These are phyloP conservation scores for Blastobotrys robertii DNA, from an alignment of 805 yeast genomes.

Conservation along the genomic window DNA sequence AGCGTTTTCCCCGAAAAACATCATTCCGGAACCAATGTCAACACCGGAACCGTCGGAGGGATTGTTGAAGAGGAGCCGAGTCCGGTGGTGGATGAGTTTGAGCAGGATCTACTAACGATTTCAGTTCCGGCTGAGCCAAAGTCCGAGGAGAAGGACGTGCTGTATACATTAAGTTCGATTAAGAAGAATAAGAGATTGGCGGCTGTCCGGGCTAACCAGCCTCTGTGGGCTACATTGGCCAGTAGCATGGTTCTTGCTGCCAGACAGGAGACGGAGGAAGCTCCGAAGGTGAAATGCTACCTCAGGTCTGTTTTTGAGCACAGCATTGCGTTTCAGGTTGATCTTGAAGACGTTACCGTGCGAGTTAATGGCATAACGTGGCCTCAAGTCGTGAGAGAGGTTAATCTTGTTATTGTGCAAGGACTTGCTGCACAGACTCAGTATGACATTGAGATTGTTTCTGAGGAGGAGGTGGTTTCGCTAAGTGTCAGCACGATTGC, in stretches of 20 bases:
- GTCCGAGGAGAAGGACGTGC: background rate
- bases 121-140: background rate
- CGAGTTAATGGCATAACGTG: conserved; percentile 57
- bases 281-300: conserved; percentile 10
- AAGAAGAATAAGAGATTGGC: conserved; percentile 23
- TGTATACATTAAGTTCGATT: conserved; percentile 8
- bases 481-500: background rate
- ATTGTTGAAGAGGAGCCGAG: background rate
- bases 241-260: conserved; percentile 27
- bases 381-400: conserved; percentile 48
- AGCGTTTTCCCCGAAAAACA: conserved; percentile 19
- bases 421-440: conserved; percentile 58
- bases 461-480: background rate
- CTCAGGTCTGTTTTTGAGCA: conserved; percentile 24
- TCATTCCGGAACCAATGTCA: background rate
- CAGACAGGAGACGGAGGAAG: conserved; percentile 18
- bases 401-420: conserved; percentile 45
- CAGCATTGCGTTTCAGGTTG: conserved; percentile 26
- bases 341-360: conserved; percentile 15
- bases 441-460: conserved; percentile 43
- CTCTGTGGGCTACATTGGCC: conserved; percentile 29
- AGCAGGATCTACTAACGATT: background rate
- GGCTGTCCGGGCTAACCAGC: conserved; percentile 22
- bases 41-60: background rate
- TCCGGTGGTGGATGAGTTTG: background rate